Evolutionary conservation across 192 early-diverging fungal genomes (phyloP), one percentile per base, ranked within the genome.

Genomic region (Spizellomyces sp.): DNA sequence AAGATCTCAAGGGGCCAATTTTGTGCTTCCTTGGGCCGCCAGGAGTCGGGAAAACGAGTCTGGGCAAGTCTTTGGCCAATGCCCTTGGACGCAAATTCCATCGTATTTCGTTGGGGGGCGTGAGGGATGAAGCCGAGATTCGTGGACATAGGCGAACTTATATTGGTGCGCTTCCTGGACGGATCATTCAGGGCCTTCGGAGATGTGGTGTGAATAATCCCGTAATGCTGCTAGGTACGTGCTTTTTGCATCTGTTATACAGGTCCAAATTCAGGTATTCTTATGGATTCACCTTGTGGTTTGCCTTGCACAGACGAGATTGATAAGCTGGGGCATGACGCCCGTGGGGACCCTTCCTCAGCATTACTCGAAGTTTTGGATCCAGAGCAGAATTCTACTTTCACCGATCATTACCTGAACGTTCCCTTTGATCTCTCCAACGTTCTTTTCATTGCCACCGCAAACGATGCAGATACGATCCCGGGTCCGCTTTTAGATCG

Each of bases 51-150:
- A 95, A 95, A 77, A 95, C 94, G 1, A 90, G 87, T 54, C 73
- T 95, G 4, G 94, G 93, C 19, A 87, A 89, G 70, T 90, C 88
- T 4, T 91, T 95, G 68, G 94, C 93, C 0, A 80, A 75, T 27
- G 87, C 94, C 1, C 76, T 95, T 60, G 84, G 85, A 4, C 80
- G 94, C 8, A 86, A 92, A 68, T 95, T 95, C 75, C 86, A 93
- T 73, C 84, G 94, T 19, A 90, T 95, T 19, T 87, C 90, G 0
- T 75, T 95, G 8, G 94, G 94, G 14, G 94, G 94, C 41, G 87
- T 95, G 1, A 80, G 90, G 50, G 94, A 95, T 75, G 94, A 93
- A 77, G 91, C 94, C 10, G 94, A 95, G 70, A 93, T 95, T 62
- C 80, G 91, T 43, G 94, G 94, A 15, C 94, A 95, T 73, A 82